Evolutionary conservation across 2,329 filamentous ascomycete species (phyloP).

Genomic region (Teratosphaeria pseudoeucalypti): DNA sequence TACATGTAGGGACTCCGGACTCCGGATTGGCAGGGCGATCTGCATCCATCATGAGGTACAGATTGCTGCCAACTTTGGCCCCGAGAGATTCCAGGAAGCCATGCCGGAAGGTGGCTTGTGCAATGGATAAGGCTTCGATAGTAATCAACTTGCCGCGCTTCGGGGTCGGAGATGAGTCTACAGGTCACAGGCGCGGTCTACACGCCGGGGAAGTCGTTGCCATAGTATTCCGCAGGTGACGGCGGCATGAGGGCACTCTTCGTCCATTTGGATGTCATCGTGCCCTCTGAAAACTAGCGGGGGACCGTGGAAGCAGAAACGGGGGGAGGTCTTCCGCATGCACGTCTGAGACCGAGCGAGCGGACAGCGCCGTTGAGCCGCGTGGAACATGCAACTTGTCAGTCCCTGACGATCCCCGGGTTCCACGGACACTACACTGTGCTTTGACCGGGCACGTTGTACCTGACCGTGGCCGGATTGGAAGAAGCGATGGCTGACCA

Average conservation of each 20-base stretch:
- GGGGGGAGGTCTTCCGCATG: background rate
- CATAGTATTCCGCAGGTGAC: background rate
- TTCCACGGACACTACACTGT: too few species aligned
- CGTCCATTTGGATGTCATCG: background rate
- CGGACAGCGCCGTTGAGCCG: background rate
- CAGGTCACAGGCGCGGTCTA: too few species aligned
- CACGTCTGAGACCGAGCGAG: background rate
- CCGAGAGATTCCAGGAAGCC: background rate
- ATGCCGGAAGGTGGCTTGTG: background rate
- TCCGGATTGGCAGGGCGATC: too few species aligned
- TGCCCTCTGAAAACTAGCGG: background rate
- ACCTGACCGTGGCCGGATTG: background rate
- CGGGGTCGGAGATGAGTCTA: too few species aligned
- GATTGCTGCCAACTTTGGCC: background rate
- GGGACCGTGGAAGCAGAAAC: background rate
- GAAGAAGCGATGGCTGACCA: background rate
- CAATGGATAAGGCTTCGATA: background rate
- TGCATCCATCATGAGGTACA: too few species aligned
- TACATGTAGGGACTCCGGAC: too few species aligned
- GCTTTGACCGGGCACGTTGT: too few species aligned
- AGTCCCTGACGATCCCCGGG: background rate
- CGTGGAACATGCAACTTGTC: background rate
- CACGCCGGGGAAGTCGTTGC: too few species aligned
- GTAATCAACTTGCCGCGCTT: too few species aligned
- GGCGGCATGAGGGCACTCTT: background rate